Evolutionary conservation across 768 basidiomycete species (phyloP).

Genomic region (Phaeotremella fagi): DNA sequence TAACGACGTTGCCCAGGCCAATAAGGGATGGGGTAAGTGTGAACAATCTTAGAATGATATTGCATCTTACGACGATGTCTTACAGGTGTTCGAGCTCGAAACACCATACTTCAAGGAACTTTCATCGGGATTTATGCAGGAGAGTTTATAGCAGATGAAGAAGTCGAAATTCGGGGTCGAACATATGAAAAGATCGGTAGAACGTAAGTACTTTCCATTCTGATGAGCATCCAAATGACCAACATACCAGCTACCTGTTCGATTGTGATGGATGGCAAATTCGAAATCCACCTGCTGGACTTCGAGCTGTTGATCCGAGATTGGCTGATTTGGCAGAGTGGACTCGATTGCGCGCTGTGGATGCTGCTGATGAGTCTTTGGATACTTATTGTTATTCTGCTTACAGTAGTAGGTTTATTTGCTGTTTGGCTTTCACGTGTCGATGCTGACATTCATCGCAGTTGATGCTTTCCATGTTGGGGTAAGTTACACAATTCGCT

Average conservation of each 20-base stretch:
- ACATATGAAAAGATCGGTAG: constrained; percentile 48
- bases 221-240: constrained; percentile 36
- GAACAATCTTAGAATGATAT: neutral
- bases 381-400: constrained; percentile 35
- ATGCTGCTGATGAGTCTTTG: constrained; percentile 24
- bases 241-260: constrained; percentile 64
- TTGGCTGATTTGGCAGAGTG: constrained; percentile 29
- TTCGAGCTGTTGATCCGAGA: constrained; percentile 31
- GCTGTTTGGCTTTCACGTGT: too few relatives aligned
- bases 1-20: constrained; percentile 2
- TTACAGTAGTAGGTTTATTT: constrained; percentile 35
- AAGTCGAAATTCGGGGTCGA: constrained; percentile 64
- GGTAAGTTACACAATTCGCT: constrained; percentile 18
- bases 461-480: constrained; percentile 77
- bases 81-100: constrained; percentile 66
- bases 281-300: constrained; percentile 29
- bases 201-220: constrained; percentile 29
- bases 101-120: constrained; percentile 61
- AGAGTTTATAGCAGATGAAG: constrained; percentile 67
- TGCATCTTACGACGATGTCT: neutral
- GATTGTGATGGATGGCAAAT: constrained; percentile 74
- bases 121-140: constrained; percentile 83
- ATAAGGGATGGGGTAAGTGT: constrained; percentile 79
- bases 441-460: constrained; percentile 26
- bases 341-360: constrained; percentile 32